phyloP scores from a whole-genome alignment of 331 rosid genomes.

The Saraca asoca region DNA sequence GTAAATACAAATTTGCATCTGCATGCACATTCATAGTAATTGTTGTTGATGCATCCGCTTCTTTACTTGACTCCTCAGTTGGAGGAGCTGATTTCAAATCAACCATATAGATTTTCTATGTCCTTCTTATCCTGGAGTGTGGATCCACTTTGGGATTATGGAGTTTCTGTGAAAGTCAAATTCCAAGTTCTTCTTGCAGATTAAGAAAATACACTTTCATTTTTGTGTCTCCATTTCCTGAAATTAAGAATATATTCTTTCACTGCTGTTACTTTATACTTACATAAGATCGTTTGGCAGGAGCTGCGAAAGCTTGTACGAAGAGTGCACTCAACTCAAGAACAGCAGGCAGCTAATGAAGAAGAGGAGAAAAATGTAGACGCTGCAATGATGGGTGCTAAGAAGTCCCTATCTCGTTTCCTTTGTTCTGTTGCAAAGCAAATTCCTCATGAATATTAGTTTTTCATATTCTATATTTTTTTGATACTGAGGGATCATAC shows the following conservation, averaged over 20 bases:
- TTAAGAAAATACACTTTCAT: not conserved
- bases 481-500: not conserved
- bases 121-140: not conserved
- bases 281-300: slow-evolving; percentile 42
- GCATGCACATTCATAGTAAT: slow-evolving; percentile 2
- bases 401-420: slow-evolving; percentile 67
- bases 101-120: not conserved
- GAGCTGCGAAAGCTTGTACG: slow-evolving; percentile 83
- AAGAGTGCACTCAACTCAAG: slow-evolving; percentile 54
- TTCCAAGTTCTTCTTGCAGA: not conserved
- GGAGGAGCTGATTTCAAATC: slow-evolving; percentile 6
- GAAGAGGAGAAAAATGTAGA: slow-evolving; percentile 54
- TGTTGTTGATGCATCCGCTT: too few relatives aligned
- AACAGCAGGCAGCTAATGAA: slow-evolving; percentile 42
- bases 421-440: slow-evolving; percentile 61
- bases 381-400: slow-evolving; percentile 43
- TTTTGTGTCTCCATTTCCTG: not conserved
- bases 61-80: too few relatives aligned
- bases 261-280: slow-evolving; percentile 6
- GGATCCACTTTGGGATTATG: not conserved
- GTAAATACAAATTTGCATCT: not conserved
- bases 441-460: slow-evolving; percentile 43
- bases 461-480: not conserved
- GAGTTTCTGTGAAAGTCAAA: not conserved
- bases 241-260: not conserved